Evolutionary conservation across 1,284 basidiomycete genomes (phyloP), one percentile per base, ranked within the genome.

Genomic region (Cutaneotrichosporon sp.): DNA sequence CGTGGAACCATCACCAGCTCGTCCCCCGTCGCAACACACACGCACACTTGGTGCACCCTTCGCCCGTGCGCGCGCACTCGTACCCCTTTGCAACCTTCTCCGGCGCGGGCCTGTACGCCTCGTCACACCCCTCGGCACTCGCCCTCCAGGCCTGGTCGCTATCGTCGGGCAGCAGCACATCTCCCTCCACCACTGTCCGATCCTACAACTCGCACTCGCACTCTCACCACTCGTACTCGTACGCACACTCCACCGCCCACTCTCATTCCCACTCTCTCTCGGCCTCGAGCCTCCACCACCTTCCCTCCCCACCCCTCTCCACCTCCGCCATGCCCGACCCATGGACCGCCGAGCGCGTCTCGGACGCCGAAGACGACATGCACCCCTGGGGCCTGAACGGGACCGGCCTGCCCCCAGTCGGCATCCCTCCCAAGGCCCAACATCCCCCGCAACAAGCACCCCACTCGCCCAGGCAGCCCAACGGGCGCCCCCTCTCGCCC

Each of bases 31-130:
- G 25, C 25, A 27, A 50, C 22, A 22, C 56, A 9, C 57, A 63
- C 54, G 34, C 54, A 14, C 58, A 58, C 42, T 54, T 66, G 16
- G 61, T 63, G 42, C 64, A 66, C 56, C 64, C 64, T 14, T 66
- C 64, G 25, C 64, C 64, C 24, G 64, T 66, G 38, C 64, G 64
- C 58, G 64, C 64, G 34, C 61, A 66, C 61, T 56, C 53, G 36
- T 66, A 59, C 36, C 64, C 64, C 24, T 45, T 58, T 27, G 59
- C 54, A 3, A 53, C 51, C 1, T 38, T 53, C 34, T 53, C 51
- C 22, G 34, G 51, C 22, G 31, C 51, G 11, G 51, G 51, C 20
- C 34, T 53, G 22, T 25, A 25, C 34, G 29, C 49, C 4, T 34
- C 33, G 33, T n/a, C 33, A 24, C 34, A 53, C 33, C 51, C 51